Conservation (phyloP, 1,284 basidiomycete genomes). For the Papiliotrema nemorosa region DNA sequence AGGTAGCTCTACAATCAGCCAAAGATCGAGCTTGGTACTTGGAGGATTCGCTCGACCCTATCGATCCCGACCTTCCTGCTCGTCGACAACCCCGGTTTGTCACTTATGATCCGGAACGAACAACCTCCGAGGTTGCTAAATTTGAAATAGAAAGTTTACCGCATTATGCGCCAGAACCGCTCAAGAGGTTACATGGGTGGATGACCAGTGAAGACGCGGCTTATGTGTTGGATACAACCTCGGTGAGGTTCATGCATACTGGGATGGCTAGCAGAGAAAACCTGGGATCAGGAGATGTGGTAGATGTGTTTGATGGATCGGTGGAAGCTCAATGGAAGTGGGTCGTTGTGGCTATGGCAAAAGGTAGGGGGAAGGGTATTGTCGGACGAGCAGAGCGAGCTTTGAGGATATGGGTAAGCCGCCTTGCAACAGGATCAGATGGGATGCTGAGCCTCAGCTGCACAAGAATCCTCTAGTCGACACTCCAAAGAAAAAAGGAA, state of each 20-base stretch:
- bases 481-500: not conserved
- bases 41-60: not conserved
- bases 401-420: constrained; percentile 30
- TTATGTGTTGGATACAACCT: constrained; percentile 8
- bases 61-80: not conserved
- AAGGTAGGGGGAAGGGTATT: constrained; percentile 28
- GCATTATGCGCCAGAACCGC: constrained; percentile 4
- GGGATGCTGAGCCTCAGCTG: constrained; percentile 5
- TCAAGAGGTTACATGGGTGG: constrained; percentile 10
- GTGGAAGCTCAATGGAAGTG: constrained; percentile 24
- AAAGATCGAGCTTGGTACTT: constrained; percentile 14
- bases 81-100: constrained; percentile 8
- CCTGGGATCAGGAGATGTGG: constrained; percentile 8
- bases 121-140: constrained; percentile 1
- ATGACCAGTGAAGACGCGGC: constrained; percentile 8
- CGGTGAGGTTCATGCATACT: constrained; percentile 11
- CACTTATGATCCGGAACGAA: constrained; percentile 16
- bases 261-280: not conserved
- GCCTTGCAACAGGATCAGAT: not conserved
- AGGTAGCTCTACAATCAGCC: not conserved
- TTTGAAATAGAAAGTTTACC: constrained; percentile 5
- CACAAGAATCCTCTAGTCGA: constrained; percentile 9
- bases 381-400: constrained; percentile 28
- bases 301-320: constrained; percentile 1
- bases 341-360: constrained; percentile 25